A percentile compares a stretch with the other conserved stretches of the same genome.
phyloP scores from a whole-genome alignment of 352 stramenopile genomes.

The Globisporangium rhizosaccharum region DNA sequence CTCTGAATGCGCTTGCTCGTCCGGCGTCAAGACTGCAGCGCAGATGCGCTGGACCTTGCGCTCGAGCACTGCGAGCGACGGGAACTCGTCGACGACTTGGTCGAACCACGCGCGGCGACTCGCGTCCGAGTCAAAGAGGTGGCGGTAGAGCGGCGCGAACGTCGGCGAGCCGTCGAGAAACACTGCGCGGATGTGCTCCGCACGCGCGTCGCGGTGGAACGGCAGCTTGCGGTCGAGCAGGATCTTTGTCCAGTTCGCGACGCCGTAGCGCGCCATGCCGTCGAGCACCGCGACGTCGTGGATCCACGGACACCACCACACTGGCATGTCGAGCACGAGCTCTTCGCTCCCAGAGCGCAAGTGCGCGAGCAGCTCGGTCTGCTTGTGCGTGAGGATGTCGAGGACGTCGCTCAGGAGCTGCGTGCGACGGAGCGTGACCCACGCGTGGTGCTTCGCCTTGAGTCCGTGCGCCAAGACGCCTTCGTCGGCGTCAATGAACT shows the following conservation, averaged over 20 bases:
- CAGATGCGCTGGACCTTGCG: conserved; percentile 68
- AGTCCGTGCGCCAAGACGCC: conserved; percentile 75
- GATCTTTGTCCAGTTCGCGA: conserved; percentile 68
- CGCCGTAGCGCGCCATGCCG: conserved; percentile 72
- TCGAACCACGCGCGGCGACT: conserved; percentile 53
- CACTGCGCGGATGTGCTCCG: conserved; percentile 62
- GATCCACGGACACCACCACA: conserved; percentile 89
- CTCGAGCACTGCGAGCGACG: conserved; percentile 68
- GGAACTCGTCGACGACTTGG: conserved; percentile 68
- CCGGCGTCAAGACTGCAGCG: conserved; percentile 19
- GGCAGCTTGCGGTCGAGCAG: conserved; percentile 66
- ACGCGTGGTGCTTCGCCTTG: conserved; percentile 82
- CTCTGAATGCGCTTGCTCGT: not conserved
- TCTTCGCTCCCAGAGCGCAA: conserved; percentile 54
- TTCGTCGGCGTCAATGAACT: conserved; percentile 85
- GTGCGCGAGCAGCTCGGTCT: conserved; percentile 32
- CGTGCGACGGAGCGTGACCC: conserved; percentile 71
- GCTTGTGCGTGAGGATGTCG: conserved; percentile 42
- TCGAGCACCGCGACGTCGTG: conserved; percentile 77
- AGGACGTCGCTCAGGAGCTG: conserved; percentile 71
- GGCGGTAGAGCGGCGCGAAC: conserved; percentile 54
- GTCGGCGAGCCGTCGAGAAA: conserved; percentile 61
- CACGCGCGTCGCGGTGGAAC: conserved; percentile 63
- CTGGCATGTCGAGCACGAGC: conserved; percentile 71
- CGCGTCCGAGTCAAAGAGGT: conserved; percentile 43